Base-by-base conservation (phyloP, 2,329 filamentous ascomycete genomes). In the Alternaria sp. region DNA sequence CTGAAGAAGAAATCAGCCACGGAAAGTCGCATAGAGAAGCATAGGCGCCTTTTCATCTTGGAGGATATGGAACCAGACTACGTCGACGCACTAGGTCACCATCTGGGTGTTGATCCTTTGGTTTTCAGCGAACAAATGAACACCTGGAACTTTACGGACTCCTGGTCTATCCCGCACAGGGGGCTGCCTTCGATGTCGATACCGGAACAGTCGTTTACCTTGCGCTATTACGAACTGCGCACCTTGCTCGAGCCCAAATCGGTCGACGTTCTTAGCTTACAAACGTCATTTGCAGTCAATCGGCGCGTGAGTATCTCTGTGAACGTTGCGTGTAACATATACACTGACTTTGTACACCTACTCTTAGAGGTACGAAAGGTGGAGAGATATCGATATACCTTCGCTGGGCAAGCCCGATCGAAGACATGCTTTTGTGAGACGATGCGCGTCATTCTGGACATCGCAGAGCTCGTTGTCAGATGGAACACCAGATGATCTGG, bases 71-170 rank as follows among this genome's bases (percentile, higher is more conserved):
- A 68, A 14, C 68, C 69, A 5, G 57, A 57, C 1, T 68, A 65
- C 22, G 63, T 70, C 5, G 68, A 70, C 34, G 46, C 63, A 1
- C 64, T 69, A 7, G 69, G 69, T 10, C 20, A 58, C 12, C 57
- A 63, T 22, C 52, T 72, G 5, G 65, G 60, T 2, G 58, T 69
- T 1, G 64, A 70, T 30, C 69, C 67, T 10, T 34, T 69, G 1
- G 65, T 72, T 4, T 69, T 72, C 40, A 65, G 61, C 20, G 64
- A 66, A 27, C 69, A 72, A 38, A 69, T 68, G 64, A 68, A 72
- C 27, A 68, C 69, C 7, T 70, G 64, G 67, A 71, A 68, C 41
- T 71, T 62, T 22, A 65, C 66, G 4, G 66, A 69, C 22, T 67
- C 64, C 2, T 57, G 57, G 27, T 66, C 67, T 5, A 63, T 66